A percentile compares a stretch with the other conserved stretches of the same genome.
Conservation (phyloP, 192 early-diverging fungal species). For the Coemansia sp. region DNA sequence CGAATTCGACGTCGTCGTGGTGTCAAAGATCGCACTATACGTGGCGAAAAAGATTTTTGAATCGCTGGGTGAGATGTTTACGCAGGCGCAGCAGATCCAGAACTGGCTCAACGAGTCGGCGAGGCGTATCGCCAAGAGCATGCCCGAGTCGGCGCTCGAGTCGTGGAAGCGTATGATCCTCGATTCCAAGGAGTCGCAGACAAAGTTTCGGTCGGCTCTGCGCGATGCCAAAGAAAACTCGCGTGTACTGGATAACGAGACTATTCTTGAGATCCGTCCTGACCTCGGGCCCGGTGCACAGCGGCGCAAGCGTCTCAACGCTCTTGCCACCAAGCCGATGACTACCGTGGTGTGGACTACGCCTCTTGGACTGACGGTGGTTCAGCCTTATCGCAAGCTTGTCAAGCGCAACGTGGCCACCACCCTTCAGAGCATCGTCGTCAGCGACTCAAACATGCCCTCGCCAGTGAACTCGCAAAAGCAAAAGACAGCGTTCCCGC, state of each 20-base stretch:
- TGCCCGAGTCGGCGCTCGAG: conserved; percentile 58
- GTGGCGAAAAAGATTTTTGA: conserved; percentile 82
- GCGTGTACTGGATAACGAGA: conserved; percentile 18
- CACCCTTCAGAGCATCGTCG: conserved; percentile 73
- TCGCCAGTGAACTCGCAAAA: conserved; percentile 88
- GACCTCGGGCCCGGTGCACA: conserved; percentile 43
- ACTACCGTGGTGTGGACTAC: conserved; percentile 96
- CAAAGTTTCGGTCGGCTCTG: conserved; percentile 28
- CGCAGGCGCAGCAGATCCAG: conserved; percentile 87
- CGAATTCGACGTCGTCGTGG: conserved; percentile 45
- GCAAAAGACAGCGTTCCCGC: conserved; percentile 96
- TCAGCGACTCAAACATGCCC: conserved; percentile 68
- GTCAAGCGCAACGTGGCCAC: conserved; percentile 73
- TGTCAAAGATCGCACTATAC: conserved; percentile 63
- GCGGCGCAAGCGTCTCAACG: conserved; percentile 39
- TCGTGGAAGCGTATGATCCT: conserved; percentile 40
- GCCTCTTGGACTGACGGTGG: conserved; percentile 89
- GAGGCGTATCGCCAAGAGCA: conserved; percentile 77
- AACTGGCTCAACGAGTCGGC: conserved; percentile 93
- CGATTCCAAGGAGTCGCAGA: conserved; percentile 28
- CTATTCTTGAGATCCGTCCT: conserved; percentile 27
- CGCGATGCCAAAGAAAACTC: conserved; percentile 17
- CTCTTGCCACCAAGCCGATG: conserved; percentile 67
- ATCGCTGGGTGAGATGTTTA: conserved; percentile 88
- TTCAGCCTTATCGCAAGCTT: conserved; percentile 92